Percentiles rank a stretch among this genome's conserved stretches.
phyloP scores from a whole-genome alignment of 768 basidiomycete genomes.

The Russula sp. region DNA sequence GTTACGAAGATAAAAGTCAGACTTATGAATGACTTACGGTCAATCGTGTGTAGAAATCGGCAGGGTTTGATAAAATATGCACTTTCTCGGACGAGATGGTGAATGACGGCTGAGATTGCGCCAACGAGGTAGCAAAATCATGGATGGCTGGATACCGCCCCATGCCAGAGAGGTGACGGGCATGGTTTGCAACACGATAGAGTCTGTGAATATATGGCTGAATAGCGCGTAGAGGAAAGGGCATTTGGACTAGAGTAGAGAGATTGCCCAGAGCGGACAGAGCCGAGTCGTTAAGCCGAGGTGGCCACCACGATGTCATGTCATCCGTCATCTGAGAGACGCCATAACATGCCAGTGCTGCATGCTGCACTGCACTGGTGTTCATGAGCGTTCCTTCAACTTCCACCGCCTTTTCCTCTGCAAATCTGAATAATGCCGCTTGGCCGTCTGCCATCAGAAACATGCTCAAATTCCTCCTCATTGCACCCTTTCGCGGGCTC shows the following conservation, averaged over 20 bases:
- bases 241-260: no score
- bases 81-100: slow-evolving; percentile 25
- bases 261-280: no score
- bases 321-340: background rate
- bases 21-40: slow-evolving; percentile 17
- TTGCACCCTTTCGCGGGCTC: slow-evolving; percentile 12
- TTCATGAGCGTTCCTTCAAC: slow-evolving; percentile 12
- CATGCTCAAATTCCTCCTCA: slow-evolving; percentile 11
- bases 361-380: background rate
- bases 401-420: background rate
- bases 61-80: slow-evolving; percentile 22
- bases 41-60: slow-evolving; percentile 23
- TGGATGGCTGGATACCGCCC: slow-evolving; percentile 20
- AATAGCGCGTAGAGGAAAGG: background rate
- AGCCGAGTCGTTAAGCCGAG: background rate
- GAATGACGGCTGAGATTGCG: slow-evolving; percentile 29
- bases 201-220: background rate
- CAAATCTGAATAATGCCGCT: background rate
- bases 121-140: slow-evolving; percentile 24
- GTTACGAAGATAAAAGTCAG: background rate
- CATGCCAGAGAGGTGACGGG: background rate
- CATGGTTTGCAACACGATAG: background rate
- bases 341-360: slow-evolving; percentile 14
- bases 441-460: background rate
- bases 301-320: background rate